Percentiles rank a stretch among this genome's conserved stretches.
These are phyloP conservation scores for Raffaelea albimanens DNA, from an alignment of 2,329 filamentous ascomycete species.

Conservation along the genomic window DNA sequence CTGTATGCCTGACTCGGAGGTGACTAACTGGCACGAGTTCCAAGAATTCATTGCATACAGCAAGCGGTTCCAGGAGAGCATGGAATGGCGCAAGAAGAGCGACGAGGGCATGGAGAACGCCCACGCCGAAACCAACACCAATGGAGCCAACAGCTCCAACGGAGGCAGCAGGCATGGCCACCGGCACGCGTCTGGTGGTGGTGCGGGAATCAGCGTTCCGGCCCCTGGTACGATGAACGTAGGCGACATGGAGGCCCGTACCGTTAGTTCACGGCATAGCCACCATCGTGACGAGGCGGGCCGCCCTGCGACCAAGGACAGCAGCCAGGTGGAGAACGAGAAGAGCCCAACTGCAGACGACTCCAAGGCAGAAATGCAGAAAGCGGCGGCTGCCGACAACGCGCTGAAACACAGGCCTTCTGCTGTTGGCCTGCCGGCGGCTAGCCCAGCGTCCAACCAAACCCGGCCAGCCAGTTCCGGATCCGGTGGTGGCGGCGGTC, in stretches of 20 bases:
- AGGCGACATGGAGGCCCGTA: conserved; percentile 23
- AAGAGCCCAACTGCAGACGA: conserved; percentile 31
- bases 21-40: conserved; percentile 88
- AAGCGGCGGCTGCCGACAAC: conserved; percentile 18
- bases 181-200: conserved; percentile 12
- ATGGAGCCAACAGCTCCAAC: conserved; percentile 17
- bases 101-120: not conserved
- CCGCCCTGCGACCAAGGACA: not conserved
- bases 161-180: conserved; percentile 17
- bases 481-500: not conserved
- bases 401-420: conserved; percentile 13
- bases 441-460: too few species aligned
- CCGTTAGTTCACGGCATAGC: conserved; percentile 6
- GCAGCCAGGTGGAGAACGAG: conserved; percentile 14
- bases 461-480: not conserved
- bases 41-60: conserved; percentile 72
- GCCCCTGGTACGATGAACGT: conserved; percentile 25
- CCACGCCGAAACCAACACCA: not conserved
- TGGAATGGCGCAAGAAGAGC: conserved; percentile 45
- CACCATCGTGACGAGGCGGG: conserved; percentile 16
- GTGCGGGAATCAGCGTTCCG: conserved; percentile 33
- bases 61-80: conserved; percentile 63
- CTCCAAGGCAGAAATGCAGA: conserved; percentile 18
- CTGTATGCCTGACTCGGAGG: conserved; percentile 94
- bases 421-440: not conserved